Conservation (phyloP, 2,329 filamentous ascomycete genomes). For the Tolypocladium capitatum region DNA sequence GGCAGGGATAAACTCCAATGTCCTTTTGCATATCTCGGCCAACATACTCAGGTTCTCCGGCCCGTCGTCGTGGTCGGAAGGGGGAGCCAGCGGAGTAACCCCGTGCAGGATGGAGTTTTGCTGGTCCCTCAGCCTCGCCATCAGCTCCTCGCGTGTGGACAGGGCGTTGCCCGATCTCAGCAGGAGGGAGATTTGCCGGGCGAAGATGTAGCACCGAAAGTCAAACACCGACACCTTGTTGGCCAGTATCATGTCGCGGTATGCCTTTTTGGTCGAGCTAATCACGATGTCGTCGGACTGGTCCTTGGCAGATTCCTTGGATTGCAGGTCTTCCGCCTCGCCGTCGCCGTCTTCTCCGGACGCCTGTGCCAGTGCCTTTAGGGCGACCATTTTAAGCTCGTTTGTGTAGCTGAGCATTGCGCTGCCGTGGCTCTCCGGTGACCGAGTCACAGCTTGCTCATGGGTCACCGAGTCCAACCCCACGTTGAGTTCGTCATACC, state of each 20-base stretch:
- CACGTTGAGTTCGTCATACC: constrained; percentile 86
- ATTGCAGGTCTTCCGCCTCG: constrained; percentile 38
- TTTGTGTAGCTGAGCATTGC: constrained; percentile 60
- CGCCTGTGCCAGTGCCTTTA: constrained; percentile 32
- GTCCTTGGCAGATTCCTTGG: constrained; percentile 23
- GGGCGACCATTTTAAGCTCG: constrained; percentile 51
- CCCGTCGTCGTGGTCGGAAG: constrained; percentile 41
- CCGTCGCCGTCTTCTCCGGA: constrained; percentile 18
- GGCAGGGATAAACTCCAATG: constrained; percentile 71
- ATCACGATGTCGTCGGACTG: constrained; percentile 45
- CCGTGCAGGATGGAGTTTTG: constrained; percentile 44
- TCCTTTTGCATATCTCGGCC: constrained; percentile 74
- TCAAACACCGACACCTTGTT: constrained; percentile 96
- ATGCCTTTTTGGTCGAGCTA: constrained; percentile 59
- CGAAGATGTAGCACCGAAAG: constrained; percentile 87
- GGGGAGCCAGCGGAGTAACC: constrained; percentile 37
- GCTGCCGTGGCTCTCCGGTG: constrained; percentile 54
- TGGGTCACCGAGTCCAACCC: constrained; percentile 73
- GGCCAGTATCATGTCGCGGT: constrained; percentile 80
- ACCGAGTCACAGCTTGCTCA: constrained; percentile 51
- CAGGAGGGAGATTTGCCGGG: constrained; percentile 71
- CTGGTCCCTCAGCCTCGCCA: constrained; percentile 49
- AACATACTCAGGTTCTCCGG: constrained; percentile 64
- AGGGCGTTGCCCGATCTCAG: constrained; percentile 68
- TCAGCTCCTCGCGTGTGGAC: constrained; percentile 47